Evolutionary conservation across 148 eudicot species (phyloP).

Genomic region (Rhododendron ferrugineum): DNA sequence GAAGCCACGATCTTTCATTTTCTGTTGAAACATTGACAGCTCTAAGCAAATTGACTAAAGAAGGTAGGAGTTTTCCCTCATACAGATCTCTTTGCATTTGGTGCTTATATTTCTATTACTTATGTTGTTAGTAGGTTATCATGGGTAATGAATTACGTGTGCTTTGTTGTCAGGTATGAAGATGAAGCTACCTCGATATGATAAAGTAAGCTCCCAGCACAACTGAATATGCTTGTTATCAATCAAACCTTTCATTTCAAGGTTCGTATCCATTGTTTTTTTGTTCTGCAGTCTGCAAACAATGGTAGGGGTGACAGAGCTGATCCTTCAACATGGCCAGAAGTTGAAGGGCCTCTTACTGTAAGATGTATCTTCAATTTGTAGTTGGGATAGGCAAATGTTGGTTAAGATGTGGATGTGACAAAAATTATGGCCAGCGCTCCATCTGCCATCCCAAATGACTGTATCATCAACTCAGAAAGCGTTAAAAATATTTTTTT

Average conservation of each 20-base stretch:
- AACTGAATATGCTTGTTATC: constrained; percentile 13
- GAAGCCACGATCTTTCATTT: constrained; percentile 87
- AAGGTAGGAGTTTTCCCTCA: constrained; percentile 42
- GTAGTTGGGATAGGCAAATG: background rate
- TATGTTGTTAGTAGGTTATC: background rate
- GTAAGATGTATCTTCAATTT: constrained; percentile 32
- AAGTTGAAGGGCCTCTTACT: constrained; percentile 90
- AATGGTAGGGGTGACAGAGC: constrained; percentile 89
- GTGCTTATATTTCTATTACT: background rate
- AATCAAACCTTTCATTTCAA: background rate
- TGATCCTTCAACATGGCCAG: constrained; percentile 91
- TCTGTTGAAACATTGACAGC: constrained; percentile 82
- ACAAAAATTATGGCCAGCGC: background rate
- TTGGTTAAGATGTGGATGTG: background rate
- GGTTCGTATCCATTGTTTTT: background rate
- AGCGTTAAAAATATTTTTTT: background rate
- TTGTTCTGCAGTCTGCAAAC: constrained; percentile 71
- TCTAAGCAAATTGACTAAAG: constrained; percentile 66
- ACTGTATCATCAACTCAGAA: background rate
- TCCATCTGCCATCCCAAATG: background rate
- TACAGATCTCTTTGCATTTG: constrained; percentile 6
- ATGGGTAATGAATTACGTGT: background rate
- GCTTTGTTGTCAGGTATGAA: constrained; percentile 54
- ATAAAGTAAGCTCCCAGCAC: constrained; percentile 57
- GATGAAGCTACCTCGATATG: constrained; percentile 89